Conservation (phyloP, 2,329 filamentous ascomycete genomes). For the Phyllosticta citrichinensis region DNA sequence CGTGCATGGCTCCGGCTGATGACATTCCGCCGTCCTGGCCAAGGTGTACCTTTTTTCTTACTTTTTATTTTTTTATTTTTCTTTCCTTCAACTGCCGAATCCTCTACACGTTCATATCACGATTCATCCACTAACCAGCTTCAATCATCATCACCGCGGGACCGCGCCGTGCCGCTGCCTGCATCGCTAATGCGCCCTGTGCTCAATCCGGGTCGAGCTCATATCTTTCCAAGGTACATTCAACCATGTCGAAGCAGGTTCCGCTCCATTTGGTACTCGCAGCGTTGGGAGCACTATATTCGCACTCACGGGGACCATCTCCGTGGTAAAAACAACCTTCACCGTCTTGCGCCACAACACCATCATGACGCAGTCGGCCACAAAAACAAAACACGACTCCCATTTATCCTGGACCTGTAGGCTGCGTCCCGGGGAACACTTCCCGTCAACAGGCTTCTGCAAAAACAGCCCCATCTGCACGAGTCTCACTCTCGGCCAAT, state of each 20-base stretch:
- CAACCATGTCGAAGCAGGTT: not conserved
- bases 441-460: not conserved
- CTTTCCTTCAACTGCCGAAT: not conserved
- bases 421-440: not conserved
- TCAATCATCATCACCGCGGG: not conserved
- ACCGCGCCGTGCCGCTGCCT: conserved; percentile 5
- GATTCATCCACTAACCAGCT: not conserved
- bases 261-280: conserved; percentile 1
- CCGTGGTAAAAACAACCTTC: not conserved
- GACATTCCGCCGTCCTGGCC: not conserved
- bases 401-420: not conserved
- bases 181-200: not conserved
- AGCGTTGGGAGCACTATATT: not conserved
- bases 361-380: not conserved
- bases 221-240: not conserved
- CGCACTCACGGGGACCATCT: not conserved
- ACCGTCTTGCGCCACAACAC: not conserved
- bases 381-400: not conserved
- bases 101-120: not conserved
- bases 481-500: not conserved
- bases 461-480: not conserved
- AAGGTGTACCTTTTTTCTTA: not conserved
- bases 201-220: not conserved
- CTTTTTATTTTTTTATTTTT: no score
- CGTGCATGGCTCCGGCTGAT: conserved; percentile 7